These are phyloP conservation scores for Verticillium isaacii DNA, from an alignment of 2,329 filamentous ascomycete species.

Conservation along the genomic window DNA sequence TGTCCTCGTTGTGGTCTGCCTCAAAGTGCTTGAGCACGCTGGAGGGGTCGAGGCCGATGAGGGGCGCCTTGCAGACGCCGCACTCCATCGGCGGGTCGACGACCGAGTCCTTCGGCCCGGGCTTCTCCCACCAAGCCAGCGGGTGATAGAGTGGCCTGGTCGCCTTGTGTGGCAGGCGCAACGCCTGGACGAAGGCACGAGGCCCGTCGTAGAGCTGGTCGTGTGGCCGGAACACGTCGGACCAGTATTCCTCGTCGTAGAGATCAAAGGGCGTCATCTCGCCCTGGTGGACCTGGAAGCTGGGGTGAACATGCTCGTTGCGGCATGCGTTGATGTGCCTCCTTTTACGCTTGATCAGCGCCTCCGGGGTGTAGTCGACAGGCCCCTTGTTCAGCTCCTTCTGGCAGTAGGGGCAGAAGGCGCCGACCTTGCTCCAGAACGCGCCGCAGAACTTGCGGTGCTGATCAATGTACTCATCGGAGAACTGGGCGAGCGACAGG, in stretches of 20 bases:
- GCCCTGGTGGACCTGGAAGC: background rate
- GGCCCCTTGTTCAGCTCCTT: background rate
- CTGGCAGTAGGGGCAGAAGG: conserved; percentile 17
- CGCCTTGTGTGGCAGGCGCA: background rate
- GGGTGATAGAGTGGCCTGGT: conserved; percentile 4
- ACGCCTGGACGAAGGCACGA: background rate
- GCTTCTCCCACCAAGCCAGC: conserved; percentile 9
- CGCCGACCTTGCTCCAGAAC: conserved; percentile 9
- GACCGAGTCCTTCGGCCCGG: conserved; percentile 1
- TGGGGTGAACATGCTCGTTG: background rate
- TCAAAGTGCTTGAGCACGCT: conserved; percentile 11
- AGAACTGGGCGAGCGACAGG: conserved; percentile 2
- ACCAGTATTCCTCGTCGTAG: conserved; percentile 8
- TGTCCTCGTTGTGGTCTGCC: conserved; percentile 5
- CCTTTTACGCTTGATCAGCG: background rate
- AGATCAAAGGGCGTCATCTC: conserved; percentile 10
- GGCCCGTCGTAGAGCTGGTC: conserved; percentile 10
- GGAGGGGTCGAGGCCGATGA: conserved; percentile 9
- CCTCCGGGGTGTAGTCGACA: background rate
- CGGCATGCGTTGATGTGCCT: conserved; percentile 6
- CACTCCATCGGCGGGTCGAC: conserved; percentile 10
- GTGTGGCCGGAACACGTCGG: background rate
- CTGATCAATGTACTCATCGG: conserved; percentile 4
- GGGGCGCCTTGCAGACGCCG: conserved; percentile 5
- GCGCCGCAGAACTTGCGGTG: conserved; percentile 14